Evolutionary conservation across 257 asterid species (phyloP).

Genomic region (Rauvolfia tetraphylla): DNA sequence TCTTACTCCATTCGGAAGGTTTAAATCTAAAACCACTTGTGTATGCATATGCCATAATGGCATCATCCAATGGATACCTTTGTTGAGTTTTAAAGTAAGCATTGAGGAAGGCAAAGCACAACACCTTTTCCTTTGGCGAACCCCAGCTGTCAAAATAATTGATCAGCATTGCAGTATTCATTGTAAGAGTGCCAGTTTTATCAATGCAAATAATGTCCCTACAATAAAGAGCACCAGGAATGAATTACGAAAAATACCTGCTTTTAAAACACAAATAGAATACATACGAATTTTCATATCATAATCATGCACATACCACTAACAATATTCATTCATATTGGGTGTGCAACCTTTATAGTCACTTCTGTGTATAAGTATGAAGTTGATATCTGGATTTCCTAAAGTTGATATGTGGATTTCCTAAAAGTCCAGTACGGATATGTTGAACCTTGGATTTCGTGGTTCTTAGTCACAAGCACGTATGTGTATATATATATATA

Average conservation of each 20-base stretch:
- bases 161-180: constrained; percentile 14
- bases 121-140: constrained; percentile 18
- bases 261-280: neutral
- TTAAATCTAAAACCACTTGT: constrained; percentile 21
- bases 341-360: neutral
- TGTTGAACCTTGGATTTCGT: neutral
- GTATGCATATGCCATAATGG: constrained; percentile 24
- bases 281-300: neutral
- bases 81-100: constrained; percentile 21
- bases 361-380: neutral
- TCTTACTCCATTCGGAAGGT: constrained; percentile 22
- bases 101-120: constrained; percentile 17
- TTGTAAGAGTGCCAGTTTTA: constrained; percentile 24
- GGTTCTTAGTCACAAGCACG: neutral
- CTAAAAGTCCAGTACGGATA: neutral
- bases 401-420: neutral
- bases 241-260: neutral
- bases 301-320: neutral
- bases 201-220: constrained; percentile 27
- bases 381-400: neutral
- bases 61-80: constrained; percentile 24
- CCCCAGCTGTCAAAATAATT: constrained; percentile 23
- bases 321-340: neutral
- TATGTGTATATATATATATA: no score
- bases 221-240: neutral